Conservation (phyloP, 345 rosid species). For the Lumnitzera racemosa region DNA sequence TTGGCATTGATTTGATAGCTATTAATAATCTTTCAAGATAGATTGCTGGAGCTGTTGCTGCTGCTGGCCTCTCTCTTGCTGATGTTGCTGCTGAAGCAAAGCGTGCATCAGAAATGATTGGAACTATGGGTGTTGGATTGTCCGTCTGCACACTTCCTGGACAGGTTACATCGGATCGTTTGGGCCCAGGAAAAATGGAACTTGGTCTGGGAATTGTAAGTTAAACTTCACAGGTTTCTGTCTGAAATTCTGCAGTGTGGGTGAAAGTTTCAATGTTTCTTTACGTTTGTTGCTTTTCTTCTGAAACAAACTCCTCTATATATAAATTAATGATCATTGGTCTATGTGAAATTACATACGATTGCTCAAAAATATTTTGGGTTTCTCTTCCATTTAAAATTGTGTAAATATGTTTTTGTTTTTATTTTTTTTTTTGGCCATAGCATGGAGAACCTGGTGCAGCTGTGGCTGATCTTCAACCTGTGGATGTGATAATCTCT, state of each 20-base stretch:
- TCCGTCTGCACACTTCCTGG: constrained; percentile 93
- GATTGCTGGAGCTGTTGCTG: constrained; percentile 99
- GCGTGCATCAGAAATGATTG: constrained; percentile 78
- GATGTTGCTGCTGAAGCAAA: constrained; percentile 84
- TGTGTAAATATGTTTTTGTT: background rate
- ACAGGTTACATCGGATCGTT: constrained; percentile 77
- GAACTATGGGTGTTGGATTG: constrained; percentile 96
- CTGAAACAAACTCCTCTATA: no score
- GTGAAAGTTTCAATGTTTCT: no score
- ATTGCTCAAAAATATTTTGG: no score
- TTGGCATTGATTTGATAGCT: background rate
- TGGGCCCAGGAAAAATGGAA: constrained; percentile 91
- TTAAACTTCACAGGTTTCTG: constrained; percentile 10
- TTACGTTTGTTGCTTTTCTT: no score
- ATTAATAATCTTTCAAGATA: constrained; percentile 20
- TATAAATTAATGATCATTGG: no score
- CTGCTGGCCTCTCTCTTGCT: constrained; percentile 71
- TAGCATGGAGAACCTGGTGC: constrained; percentile 99
- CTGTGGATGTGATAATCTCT: constrained; percentile 87
- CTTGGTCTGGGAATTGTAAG: constrained; percentile 98
- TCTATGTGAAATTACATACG: no score
- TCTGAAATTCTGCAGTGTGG: background rate
- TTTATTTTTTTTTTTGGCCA: constrained; percentile 15
- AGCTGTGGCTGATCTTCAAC: constrained; percentile 88
- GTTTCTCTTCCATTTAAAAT: no score